Evolutionary conservation across 2,329 filamentous ascomycete species (phyloP).

Genomic region (Corynespora cassiicola): DNA sequence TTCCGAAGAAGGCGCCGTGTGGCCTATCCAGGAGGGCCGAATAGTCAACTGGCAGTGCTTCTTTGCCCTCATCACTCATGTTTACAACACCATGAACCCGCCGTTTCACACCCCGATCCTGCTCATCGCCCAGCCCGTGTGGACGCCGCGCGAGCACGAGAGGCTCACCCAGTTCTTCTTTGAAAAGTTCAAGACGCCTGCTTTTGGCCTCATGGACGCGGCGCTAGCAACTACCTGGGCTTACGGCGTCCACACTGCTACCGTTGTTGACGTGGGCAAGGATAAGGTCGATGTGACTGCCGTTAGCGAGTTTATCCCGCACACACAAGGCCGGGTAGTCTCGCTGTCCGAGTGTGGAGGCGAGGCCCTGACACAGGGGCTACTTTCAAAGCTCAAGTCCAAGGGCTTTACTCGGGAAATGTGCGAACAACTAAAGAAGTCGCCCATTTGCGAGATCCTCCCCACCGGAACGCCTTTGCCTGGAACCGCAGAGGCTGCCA

Average conservation of each 20-base stretch:
- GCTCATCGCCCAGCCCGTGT: slow-evolving; percentile 86
- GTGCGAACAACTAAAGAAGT: slow-evolving; percentile 71
- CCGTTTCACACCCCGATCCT: slow-evolving; percentile 95
- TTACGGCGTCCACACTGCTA: slow-evolving; percentile 82
- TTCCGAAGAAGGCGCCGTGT: slow-evolving; percentile 87
- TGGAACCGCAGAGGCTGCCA: slow-evolving; percentile 51
- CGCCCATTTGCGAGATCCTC: slow-evolving; percentile 67
- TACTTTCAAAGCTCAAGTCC: slow-evolving; percentile 69
- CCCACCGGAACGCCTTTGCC: slow-evolving; percentile 62
- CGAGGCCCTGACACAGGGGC: slow-evolving; percentile 79
- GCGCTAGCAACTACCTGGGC: slow-evolving; percentile 81
- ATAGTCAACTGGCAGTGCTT: slow-evolving; percentile 93
- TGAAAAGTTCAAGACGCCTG: slow-evolving; percentile 94
- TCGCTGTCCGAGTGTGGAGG: slow-evolving; percentile 76
- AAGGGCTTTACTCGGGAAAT: slow-evolving; percentile 67
- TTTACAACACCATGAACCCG: slow-evolving; percentile 86
- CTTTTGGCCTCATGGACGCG: slow-evolving; percentile 88
- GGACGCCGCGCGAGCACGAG: slow-evolving; percentile 88
- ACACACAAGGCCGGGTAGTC: slow-evolving; percentile 70
- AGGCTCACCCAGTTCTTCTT: slow-evolving; percentile 92
- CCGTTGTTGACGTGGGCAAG: slow-evolving; percentile 88
- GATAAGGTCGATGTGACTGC: slow-evolving; percentile 94
- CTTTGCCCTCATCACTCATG: slow-evolving; percentile 89
- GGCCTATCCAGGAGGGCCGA: slow-evolving; percentile 80
- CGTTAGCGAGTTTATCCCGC: slow-evolving; percentile 80